These are phyloP conservation scores for Globisporangium spinosum DNA, from an alignment of 352 stramenopile species.

Conservation along the genomic window DNA sequence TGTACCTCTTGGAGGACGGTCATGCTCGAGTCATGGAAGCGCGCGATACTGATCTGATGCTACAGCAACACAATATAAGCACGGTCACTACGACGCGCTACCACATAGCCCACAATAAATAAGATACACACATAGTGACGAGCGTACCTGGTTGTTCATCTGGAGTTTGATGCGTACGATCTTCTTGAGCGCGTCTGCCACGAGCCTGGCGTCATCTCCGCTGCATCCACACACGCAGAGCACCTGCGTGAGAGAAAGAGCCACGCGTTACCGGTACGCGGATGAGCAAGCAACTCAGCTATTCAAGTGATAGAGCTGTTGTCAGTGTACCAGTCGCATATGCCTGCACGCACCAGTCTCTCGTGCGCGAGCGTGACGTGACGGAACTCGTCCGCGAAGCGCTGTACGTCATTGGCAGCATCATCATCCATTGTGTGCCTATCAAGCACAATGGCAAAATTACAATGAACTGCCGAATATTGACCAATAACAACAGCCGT, in stretches of 20 bases:
- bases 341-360: slow-evolving; percentile 28
- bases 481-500: slow-evolving; percentile 8
- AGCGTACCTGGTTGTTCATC: slow-evolving; percentile 37
- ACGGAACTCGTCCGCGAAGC: slow-evolving; percentile 18
- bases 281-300: background rate
- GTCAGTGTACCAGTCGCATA: background rate
- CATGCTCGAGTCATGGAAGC: slow-evolving; percentile 20
- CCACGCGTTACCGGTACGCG: background rate
- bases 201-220: slow-evolving; percentile 19
- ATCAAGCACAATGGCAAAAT: slow-evolving; percentile 1
- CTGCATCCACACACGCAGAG: slow-evolving; percentile 43
- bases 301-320: background rate
- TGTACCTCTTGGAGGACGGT: slow-evolving; percentile 35
- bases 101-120: no score
- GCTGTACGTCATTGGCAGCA: background rate
- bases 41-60: slow-evolving; percentile 42
- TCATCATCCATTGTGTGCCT: background rate
- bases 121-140: background rate
- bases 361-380: slow-evolving; percentile 32
- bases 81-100: background rate
- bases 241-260: slow-evolving; percentile 24
- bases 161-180: slow-evolving; percentile 47
- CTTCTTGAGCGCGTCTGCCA: slow-evolving; percentile 39
- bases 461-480: background rate
- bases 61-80: slow-evolving; percentile 10